A percentile compares a stretch with the other conserved stretches of the same genome.
These are phyloP conservation scores for Entomortierella lignicola DNA, from an alignment of 192 early-diverging fungal genomes.

Conservation along the genomic window DNA sequence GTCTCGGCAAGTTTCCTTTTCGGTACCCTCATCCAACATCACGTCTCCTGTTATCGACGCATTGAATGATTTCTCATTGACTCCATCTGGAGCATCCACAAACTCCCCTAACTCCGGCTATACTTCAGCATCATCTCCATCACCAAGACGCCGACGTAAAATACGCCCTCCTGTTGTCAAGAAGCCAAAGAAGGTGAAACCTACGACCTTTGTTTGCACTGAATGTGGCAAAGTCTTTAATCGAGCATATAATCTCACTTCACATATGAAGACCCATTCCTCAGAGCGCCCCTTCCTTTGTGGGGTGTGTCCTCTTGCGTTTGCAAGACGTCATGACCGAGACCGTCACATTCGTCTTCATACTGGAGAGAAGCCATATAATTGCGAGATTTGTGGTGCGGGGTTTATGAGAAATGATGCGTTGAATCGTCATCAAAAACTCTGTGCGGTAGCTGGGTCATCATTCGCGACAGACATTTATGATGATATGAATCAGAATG, in stretches of 20 bases:
- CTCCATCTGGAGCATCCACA: background rate
- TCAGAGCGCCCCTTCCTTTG: conserved; percentile 81
- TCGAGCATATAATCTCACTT: conserved; percentile 80
- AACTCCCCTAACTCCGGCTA: background rate
- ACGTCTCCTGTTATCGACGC: background rate
- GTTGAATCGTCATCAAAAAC: conserved; percentile 71
- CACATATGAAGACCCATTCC: conserved; percentile 81
- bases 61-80: background rate
- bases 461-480: conserved; percentile 20
- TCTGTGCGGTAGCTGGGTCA: conserved; percentile 20
- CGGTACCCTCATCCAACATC: background rate
- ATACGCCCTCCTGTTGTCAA: conserved; percentile 22
- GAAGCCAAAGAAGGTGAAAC: conserved; percentile 28
- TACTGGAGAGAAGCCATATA: conserved; percentile 81
- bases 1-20: background rate
- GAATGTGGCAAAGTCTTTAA: conserved; percentile 76
- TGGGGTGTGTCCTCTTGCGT: conserved; percentile 73
- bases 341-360: conserved; percentile 89
- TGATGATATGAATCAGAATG: background rate
- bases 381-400: conserved; percentile 75
- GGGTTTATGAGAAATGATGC: conserved; percentile 87
- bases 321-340: conserved; percentile 92
- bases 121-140: background rate
- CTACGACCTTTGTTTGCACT: conserved; percentile 25
- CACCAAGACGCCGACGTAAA: conserved; percentile 17